Evolutionary conservation across 768 basidiomycete genomes (phyloP).

Genomic region (Hypsizygus marmoreus): DNA sequence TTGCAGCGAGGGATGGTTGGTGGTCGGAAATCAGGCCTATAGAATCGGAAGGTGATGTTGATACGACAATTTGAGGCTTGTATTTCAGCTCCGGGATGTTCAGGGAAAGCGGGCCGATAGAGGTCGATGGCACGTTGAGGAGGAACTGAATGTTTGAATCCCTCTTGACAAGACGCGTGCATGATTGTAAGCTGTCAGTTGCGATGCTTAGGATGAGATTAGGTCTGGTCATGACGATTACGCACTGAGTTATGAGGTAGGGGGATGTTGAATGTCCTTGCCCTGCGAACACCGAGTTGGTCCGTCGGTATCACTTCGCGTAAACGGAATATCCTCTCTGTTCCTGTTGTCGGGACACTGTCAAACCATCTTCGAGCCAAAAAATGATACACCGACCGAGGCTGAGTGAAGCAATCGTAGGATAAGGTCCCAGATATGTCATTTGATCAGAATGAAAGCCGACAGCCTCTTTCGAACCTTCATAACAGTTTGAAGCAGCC

Average conservation of each 20-base stretch:
- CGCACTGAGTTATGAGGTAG: slow-evolving; percentile 76
- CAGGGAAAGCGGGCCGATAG: slow-evolving; percentile 62
- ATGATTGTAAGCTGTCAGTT: slow-evolving; percentile 70
- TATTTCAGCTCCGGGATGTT: slow-evolving; percentile 24
- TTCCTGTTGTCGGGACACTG: slow-evolving; percentile 43
- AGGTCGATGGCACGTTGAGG: slow-evolving; percentile 71
- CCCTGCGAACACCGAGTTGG: slow-evolving; percentile 54
- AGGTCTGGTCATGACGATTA: slow-evolving; percentile 19
- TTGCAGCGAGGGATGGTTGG: slow-evolving; percentile 68
- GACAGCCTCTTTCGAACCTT: slow-evolving; percentile 79
- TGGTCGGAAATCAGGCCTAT: slow-evolving; percentile 78
- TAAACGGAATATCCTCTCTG: slow-evolving; percentile 68
- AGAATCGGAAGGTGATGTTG: slow-evolving; percentile 87
- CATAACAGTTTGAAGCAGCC: slow-evolving; percentile 83
- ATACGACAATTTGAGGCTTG: slow-evolving; percentile 70
- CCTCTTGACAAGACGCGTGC: slow-evolving; percentile 84
- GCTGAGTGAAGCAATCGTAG: slow-evolving; percentile 84
- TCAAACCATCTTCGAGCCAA: background rate
- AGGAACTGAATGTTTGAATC: slow-evolving; percentile 78
- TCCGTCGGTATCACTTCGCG: slow-evolving; percentile 75
- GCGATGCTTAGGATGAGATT: slow-evolving; percentile 1
- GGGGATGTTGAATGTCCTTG: slow-evolving; percentile 78
- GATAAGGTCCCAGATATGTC: slow-evolving; percentile 81
- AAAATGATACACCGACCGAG: slow-evolving; percentile 51
- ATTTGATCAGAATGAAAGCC: slow-evolving; percentile 83